phyloP scores from a whole-genome alignment of 2,329 filamentous ascomycete genomes.

The Ambrosiella beaveri region DNA sequence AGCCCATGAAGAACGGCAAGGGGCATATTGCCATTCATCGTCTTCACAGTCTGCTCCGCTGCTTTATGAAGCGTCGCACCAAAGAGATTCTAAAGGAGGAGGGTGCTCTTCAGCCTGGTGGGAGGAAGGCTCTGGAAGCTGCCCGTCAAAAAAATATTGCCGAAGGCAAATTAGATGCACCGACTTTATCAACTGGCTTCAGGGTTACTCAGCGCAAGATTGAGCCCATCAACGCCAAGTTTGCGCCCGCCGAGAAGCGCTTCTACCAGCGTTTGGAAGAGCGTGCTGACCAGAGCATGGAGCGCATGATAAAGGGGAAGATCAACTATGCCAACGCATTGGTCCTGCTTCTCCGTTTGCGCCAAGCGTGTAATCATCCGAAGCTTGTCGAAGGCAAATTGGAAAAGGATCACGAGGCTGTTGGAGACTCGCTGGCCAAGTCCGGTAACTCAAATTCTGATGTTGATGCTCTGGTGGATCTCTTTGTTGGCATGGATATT shows the following conservation, averaged over 20 bases:
- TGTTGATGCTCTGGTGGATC: constrained; percentile 66
- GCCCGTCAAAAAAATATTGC: constrained; percentile 26
- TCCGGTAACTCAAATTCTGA: constrained; percentile 40
- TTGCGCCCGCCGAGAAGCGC: constrained; percentile 60
- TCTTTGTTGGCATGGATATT: constrained; percentile 73
- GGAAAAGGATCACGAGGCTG: constrained; percentile 69
- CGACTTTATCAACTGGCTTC: constrained; percentile 46
- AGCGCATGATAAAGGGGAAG: constrained; percentile 72
- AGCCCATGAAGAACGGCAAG: constrained; percentile 74
- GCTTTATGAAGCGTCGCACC: constrained; percentile 97
- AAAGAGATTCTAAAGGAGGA: constrained; percentile 91
- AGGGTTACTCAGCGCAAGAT: constrained; percentile 86
- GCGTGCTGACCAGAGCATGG: constrained; percentile 70
- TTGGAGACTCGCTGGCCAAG: constrained; percentile 23
- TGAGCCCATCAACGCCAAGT: constrained; percentile 58
- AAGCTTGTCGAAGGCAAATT: constrained; percentile 73
- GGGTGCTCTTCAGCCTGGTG: constrained; percentile 61
- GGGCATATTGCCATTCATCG: constrained; percentile 79
- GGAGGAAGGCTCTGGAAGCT: constrained; percentile 34
- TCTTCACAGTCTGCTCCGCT: constrained; percentile 67
- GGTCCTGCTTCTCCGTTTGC: constrained; percentile 72
- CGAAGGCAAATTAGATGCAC: constrained; percentile 20
- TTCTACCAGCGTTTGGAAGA: constrained; percentile 77
- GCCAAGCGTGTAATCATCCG: constrained; percentile 91
- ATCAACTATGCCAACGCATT: constrained; percentile 87